A percentile compares a stretch with the other conserved stretches of the same genome.
Conservation (phyloP, 2,329 filamentous ascomycete genomes). For the Ophiostoma sp. region DNA sequence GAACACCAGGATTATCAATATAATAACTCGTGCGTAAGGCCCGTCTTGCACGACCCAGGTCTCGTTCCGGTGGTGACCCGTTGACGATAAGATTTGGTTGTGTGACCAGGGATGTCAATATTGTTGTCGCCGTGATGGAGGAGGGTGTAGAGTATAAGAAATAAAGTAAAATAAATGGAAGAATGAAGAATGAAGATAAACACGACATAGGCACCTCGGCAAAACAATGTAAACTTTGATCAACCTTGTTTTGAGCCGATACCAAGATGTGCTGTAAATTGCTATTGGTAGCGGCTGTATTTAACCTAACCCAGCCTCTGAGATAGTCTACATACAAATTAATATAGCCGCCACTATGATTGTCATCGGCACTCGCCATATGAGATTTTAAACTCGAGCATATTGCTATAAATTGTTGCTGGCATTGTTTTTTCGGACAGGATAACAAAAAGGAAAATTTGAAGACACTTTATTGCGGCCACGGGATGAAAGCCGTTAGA, state of each 20-base stretch:
- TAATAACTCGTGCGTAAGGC: constrained; percentile 19
- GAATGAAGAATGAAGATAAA: not conserved
- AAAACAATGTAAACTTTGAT: not conserved
- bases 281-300: not conserved
- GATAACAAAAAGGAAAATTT: too few species aligned
- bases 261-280: not conserved
- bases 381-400: not conserved
- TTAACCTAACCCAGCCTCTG: not conserved
- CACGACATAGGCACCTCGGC: not conserved
- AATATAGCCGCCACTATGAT: not conserved
- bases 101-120: not conserved
- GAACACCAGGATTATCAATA: not conserved
- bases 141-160: not conserved
- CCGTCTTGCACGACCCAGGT: not conserved
- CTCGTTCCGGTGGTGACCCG: not conserved
- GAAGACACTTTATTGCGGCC: too few species aligned
- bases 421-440: too few species aligned
- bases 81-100: not conserved
- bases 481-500: not conserved
- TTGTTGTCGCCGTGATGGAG: not conserved
- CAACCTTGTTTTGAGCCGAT: not conserved
- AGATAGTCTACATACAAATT: not conserved
- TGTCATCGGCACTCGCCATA: too few species aligned
- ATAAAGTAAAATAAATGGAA: not conserved
- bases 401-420: too few species aligned